phyloP scores from a whole-genome alignment of 1,284 basidiomycete species.

The Trichosporon sp. region DNA sequence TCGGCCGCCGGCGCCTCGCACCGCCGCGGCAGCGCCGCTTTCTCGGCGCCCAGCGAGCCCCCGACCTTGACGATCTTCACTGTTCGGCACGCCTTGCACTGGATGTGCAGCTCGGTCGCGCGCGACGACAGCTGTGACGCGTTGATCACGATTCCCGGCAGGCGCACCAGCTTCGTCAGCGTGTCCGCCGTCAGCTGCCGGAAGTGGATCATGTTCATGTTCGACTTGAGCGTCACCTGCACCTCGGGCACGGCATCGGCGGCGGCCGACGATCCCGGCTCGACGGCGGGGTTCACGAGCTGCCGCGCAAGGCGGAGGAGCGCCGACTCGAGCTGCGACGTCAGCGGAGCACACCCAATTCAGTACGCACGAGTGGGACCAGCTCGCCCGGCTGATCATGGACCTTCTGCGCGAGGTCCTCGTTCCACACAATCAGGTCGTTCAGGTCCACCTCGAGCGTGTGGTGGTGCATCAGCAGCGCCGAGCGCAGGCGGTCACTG shows the following conservation, averaged over 20 bases:
- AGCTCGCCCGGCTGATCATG: constrained; percentile 86
- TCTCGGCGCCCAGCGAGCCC: constrained; percentile 78
- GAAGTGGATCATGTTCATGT: constrained; percentile 88
- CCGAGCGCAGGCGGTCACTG: constrained; percentile 85
- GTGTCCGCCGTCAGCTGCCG: constrained; percentile 90
- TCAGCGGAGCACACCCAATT: background rate
- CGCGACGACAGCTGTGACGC: constrained; percentile 90
- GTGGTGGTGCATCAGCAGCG: constrained; percentile 83
- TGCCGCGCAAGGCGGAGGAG: constrained; percentile 73
- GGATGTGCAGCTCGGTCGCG: constrained; percentile 84
- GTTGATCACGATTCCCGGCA: constrained; percentile 98
- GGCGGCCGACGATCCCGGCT: constrained; percentile 40
- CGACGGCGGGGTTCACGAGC: constrained; percentile 65
- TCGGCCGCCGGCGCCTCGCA: constrained; percentile 73
- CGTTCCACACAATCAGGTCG: constrained; percentile 86
- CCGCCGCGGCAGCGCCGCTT: constrained; percentile 71
- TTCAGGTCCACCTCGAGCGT: constrained; percentile 88
- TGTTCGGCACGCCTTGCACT: constrained; percentile 84
- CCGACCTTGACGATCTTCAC: constrained; percentile 75
- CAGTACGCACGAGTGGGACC: constrained; percentile 68
- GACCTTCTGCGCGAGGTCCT: constrained; percentile 84
- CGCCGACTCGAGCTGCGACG: constrained; percentile 75
- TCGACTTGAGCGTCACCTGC: constrained; percentile 83
- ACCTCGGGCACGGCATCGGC: constrained; percentile 70
- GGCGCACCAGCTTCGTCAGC: constrained; percentile 90